Conservation (phyloP, 306 rosid species). For the Quercus robur region DNA sequence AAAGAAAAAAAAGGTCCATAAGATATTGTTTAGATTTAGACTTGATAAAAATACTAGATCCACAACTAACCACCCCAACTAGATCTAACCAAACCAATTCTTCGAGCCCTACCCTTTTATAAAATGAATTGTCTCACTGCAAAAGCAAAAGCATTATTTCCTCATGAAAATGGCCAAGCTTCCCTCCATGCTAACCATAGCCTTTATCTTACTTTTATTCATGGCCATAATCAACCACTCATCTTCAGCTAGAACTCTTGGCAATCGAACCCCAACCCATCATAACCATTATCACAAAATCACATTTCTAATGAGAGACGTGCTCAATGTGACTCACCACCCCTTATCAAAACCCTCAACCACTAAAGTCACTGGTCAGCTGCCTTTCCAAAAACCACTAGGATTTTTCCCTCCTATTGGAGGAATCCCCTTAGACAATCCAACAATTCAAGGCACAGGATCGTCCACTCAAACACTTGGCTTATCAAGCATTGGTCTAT, state of each 20-base stretch:
- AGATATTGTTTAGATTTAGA: no score
- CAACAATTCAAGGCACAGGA: slow-evolving; percentile 12
- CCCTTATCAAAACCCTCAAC: slow-evolving; percentile 28
- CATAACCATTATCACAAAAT: slow-evolving; percentile 35
- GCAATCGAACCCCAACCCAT: slow-evolving; percentile 34
- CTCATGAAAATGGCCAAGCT: slow-evolving; percentile 41
- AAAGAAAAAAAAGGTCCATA: no score
- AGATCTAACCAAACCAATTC: slow-evolving; percentile 3
- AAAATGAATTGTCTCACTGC: background rate
- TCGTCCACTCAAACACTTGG: slow-evolving; percentile 48
- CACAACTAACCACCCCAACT: slow-evolving; percentile 1
- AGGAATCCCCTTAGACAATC: slow-evolving; percentile 43
- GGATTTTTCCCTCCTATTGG: slow-evolving; percentile 47
- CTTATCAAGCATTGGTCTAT: slow-evolving; percentile 47
- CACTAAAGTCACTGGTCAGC: slow-evolving; percentile 21
- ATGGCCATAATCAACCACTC: slow-evolving; percentile 19
- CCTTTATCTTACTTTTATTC: slow-evolving; percentile 22
- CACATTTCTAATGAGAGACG: slow-evolving; percentile 54
- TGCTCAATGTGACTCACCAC: slow-evolving; percentile 35
- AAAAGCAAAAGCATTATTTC: slow-evolving; percentile 10
- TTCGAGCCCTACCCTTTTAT: slow-evolving; percentile 9
- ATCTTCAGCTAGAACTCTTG: slow-evolving; percentile 48
- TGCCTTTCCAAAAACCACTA: slow-evolving; percentile 55
- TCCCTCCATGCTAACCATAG: slow-evolving; percentile 14
- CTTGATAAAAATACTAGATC: background rate